Evolutionary conservation across 352 stramenopile genomes (phyloP).

Genomic region (Pythium angustatum): DNA sequence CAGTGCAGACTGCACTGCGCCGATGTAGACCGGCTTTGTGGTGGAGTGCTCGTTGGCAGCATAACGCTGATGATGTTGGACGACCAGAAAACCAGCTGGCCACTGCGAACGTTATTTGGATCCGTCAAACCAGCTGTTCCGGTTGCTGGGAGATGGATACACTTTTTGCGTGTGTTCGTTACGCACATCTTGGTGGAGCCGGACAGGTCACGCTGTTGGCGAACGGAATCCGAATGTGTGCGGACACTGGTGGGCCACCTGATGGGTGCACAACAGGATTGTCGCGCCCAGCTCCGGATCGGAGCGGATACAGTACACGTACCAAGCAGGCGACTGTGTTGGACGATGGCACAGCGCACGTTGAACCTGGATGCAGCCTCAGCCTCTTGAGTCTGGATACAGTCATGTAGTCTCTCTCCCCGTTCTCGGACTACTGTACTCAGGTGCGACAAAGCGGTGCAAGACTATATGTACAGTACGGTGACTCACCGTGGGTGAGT

Average conservation of each 20-base stretch:
- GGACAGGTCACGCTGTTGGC: not conserved
- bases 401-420: too few relatives aligned
- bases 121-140: slow-evolving; percentile 1
- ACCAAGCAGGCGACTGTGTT: too few relatives aligned
- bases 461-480: too few relatives aligned
- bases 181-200: slow-evolving; percentile 26
- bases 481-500: not conserved
- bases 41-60: slow-evolving; percentile 5
- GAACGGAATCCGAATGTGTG: slow-evolving; percentile 19
- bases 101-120: not conserved
- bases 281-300: slow-evolving; percentile 10
- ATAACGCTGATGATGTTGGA: slow-evolving; percentile 8
- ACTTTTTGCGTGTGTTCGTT: not conserved
- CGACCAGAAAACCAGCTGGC: slow-evolving; percentile 3
- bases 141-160: slow-evolving; percentile 7
- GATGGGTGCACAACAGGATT: slow-evolving; percentile 12
- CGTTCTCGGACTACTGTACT: too few relatives aligned
- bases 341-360: too few relatives aligned
- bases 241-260: slow-evolving; percentile 1
- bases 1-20: not conserved
- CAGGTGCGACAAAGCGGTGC: too few relatives aligned
- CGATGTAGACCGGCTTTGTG: slow-evolving; percentile 12
- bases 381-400: too few relatives aligned
- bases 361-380: not conserved
- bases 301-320: too few relatives aligned